Base-by-base conservation (phyloP, 2,329 filamentous ascomycete genomes). In the Alternaria atra region DNA sequence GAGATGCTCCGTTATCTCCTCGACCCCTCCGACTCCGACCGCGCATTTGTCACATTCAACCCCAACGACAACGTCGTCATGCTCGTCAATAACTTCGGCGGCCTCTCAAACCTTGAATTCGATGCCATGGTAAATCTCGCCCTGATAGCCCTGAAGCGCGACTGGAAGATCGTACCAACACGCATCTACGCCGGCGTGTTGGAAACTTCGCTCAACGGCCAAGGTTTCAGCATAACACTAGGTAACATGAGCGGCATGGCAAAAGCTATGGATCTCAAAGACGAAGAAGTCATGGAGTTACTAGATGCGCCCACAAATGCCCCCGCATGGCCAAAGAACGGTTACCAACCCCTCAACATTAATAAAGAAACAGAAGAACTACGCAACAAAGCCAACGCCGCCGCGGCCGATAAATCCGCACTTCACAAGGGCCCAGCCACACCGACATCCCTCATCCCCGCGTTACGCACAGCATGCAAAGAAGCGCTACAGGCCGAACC, bases 401-500 rank as follows among this genome's bases (percentile, higher is more conserved):
- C 71, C 8, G 63, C 69, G 7, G 53, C 63, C 20, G 64, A 63
- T 12, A 59, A 68, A n/a, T 62, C 60, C n/a, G 50, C 50, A 30
- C 53, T 55, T 4, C 53, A 72, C 58, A 63, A 72, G 68, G 69
- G 70, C 39, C 75, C 75, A 15, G 61, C 79, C 64, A 67, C 85
- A 82, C 71, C 80, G 80, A 6, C 71, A 0, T 66, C 61, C 0
- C 61, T 84, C 17, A 77, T 82, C 35, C 71, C 74, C 8, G 79
- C 80, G 0, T 69, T 84, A 1, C 71, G 76, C 5, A 75, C 65
- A 55, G 82, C 81, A 27, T 83, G 82, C 70, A 74, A 78, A 15
- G 79, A 80, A 2, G 81, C 87, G 2, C 80, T 89, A 46, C 79
- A 79, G 8, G 86, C 87, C 3, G 90, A 92, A 70, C 84, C 87